Percentiles rank a stretch among this genome's conserved stretches.
phyloP scores from a whole-genome alignment of 306 rosid genomes.

The Acacia acuminata region DNA sequence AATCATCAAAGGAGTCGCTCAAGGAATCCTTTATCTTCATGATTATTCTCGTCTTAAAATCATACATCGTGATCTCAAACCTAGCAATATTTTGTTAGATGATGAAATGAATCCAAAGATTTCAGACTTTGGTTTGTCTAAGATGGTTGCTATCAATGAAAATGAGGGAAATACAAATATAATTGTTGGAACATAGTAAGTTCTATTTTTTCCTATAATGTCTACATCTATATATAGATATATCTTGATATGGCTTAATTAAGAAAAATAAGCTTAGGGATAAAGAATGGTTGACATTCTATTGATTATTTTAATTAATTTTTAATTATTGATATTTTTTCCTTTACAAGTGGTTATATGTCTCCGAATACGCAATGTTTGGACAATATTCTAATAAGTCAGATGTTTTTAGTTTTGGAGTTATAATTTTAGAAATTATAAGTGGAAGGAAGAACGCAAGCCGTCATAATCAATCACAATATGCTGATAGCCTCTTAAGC shows the following conservation, averaged over 20 bases:
- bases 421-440: neutral
- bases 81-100: neutral
- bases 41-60: neutral
- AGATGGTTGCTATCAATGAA: neutral
- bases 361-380: neutral
- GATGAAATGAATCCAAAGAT: too few species aligned
- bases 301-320: neutral
- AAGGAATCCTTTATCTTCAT: neutral
- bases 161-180: neutral
- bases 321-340: too few species aligned
- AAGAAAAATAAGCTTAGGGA: too few species aligned
- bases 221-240: too few species aligned
- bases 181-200: neutral
- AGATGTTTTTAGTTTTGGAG: neutral
- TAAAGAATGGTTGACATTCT: too few species aligned
- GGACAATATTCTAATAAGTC: neutral
- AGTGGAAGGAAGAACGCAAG: neutral
- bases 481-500: neutral
- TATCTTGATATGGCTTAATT: too few species aligned
- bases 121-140: neutral
- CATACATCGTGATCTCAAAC: neutral
- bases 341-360: neutral
- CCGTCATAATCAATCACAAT: neutral
- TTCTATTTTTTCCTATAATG: neutral
- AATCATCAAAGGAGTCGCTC: neutral